These are phyloP conservation scores for Monosporascus sp. DNA, from an alignment of 2,329 filamentous ascomycete species.

Conservation along the genomic window DNA sequence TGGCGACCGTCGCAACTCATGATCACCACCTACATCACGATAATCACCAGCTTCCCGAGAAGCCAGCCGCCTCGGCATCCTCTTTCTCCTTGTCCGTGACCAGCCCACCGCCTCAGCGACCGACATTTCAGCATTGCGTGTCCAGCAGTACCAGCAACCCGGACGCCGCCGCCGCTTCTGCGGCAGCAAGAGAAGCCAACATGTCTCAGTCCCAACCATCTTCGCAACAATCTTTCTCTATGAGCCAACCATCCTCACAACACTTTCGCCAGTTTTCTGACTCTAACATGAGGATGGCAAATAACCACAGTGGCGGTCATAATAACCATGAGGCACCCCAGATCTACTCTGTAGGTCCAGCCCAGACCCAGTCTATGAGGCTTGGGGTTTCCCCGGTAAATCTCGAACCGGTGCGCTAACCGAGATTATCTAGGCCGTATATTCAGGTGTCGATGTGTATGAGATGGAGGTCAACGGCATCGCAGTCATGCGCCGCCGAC, in stretches of 20 bases:
- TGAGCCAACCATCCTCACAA: slow-evolving; percentile 49
- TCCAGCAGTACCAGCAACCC: slow-evolving; percentile 13
- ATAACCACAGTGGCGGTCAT: slow-evolving; percentile 15
- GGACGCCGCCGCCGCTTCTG: slow-evolving; percentile 13
- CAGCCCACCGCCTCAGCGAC: slow-evolving; percentile 2
- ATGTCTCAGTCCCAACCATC: slow-evolving; percentile 45
- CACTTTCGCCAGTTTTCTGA: slow-evolving; percentile 37
- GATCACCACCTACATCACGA: slow-evolving; percentile 9
- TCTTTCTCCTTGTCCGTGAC: slow-evolving; percentile 8
- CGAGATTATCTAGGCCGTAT: slow-evolving; percentile 58
- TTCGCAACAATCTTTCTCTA: slow-evolving; percentile 51
- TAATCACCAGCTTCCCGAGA: slow-evolving; percentile 3
- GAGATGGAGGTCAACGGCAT: slow-evolving; percentile 96
- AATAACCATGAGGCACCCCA: slow-evolving; percentile 39
- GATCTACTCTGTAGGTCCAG: slow-evolving; percentile 54
- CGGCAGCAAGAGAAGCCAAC: slow-evolving; percentile 24
- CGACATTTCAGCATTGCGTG: slow-evolving; percentile 1
- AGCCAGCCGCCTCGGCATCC: neutral
- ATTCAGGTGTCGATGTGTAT: slow-evolving; percentile 94
- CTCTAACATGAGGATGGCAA: slow-evolving; percentile 27
- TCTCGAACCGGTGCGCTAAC: slow-evolving; percentile 11
- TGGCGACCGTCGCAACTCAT: slow-evolving; percentile 29
- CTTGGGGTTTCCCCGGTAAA: neutral
- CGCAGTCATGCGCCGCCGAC: slow-evolving; percentile 91
- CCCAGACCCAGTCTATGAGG: neutral